A percentile compares a stretch with the other conserved stretches of the same genome.
These are phyloP conservation scores for Lobulomyces angularis DNA, from an alignment of 192 early-diverging fungal genomes.

Conservation along the genomic window DNA sequence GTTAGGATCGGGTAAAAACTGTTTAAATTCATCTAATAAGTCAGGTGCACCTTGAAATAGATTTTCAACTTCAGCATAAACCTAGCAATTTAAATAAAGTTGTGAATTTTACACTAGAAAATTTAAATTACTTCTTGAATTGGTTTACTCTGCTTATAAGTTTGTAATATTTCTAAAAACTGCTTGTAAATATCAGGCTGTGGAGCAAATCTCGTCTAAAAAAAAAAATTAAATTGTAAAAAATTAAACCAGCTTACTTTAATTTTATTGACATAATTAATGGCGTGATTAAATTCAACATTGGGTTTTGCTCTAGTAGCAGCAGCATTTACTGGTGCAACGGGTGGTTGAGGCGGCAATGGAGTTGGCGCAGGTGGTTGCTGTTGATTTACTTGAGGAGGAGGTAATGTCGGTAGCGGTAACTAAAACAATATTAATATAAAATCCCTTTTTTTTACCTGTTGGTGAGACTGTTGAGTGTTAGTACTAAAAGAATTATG, in stretches of 20 bases:
- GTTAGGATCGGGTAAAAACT: slow-evolving; percentile 91
- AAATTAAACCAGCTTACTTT: slow-evolving; percentile 46
- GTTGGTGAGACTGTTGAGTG: too few relatives aligned
- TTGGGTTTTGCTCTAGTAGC: slow-evolving; percentile 21
- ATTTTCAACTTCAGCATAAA: slow-evolving; percentile 85
- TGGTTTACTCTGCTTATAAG: slow-evolving; percentile 88
- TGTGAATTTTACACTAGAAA: background rate
- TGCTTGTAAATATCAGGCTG: slow-evolving; percentile 95
- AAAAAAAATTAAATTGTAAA: slow-evolving; percentile 1
- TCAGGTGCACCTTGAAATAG: slow-evolving; percentile 79
- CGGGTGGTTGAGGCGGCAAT: too few relatives aligned
- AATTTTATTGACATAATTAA: slow-evolving; percentile 99
- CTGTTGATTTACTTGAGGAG: background rate
- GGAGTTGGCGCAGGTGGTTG: background rate
- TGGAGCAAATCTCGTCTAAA: slow-evolving; percentile 73
- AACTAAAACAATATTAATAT: background rate
- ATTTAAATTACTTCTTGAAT: slow-evolving; percentile 66
- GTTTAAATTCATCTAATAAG: slow-evolving; percentile 93
- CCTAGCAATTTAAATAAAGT: slow-evolving; percentile 29
- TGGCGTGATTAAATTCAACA: slow-evolving; percentile 96
- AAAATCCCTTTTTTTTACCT: too few relatives aligned
- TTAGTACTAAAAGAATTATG: too few relatives aligned
- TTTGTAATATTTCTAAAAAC: slow-evolving; percentile 94
- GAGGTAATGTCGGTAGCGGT: background rate
- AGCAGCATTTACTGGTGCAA: background rate